Evolutionary conservation across 331 rosid genomes (phyloP).

Genomic region (Spiraea crenata): DNA sequence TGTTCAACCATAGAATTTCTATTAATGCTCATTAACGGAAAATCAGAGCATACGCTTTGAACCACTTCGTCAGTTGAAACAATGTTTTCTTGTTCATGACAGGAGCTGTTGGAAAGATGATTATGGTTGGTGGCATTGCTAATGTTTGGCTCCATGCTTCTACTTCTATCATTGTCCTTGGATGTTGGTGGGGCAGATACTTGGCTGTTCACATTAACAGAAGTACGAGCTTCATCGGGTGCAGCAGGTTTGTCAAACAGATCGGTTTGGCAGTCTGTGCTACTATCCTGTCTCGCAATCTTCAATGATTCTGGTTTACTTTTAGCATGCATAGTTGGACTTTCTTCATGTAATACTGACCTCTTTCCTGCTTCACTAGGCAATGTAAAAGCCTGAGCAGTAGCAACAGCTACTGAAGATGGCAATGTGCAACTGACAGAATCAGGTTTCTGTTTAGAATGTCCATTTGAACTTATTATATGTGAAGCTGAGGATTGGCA

Average conservation of each 20-base stretch:
- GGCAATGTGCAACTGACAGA: constrained; percentile 35
- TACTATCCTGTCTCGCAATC: constrained; percentile 45
- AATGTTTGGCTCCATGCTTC: constrained; percentile 24
- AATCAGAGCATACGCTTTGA: constrained; percentile 46
- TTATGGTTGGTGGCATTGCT: constrained; percentile 29
- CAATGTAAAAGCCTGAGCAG: constrained; percentile 34
- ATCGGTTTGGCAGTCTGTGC: constrained; percentile 35
- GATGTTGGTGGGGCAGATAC: constrained; percentile 36
- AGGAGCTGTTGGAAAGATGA: constrained; percentile 39
- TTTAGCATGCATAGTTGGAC: constrained; percentile 28
- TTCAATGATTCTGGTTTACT: constrained; percentile 42
- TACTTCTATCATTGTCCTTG: constrained; percentile 42
- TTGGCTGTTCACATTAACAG: constrained; percentile 36
- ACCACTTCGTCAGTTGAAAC: constrained; percentile 38
- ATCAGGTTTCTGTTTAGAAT: constrained; percentile 53
- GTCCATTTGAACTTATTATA: constrained; percentile 50
- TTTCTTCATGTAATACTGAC: constrained; percentile 40
- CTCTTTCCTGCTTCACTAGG: constrained; percentile 42
- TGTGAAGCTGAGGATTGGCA: constrained; percentile 43
- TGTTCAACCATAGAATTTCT: constrained; percentile 35
- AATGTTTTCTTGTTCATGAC: constrained; percentile 35
- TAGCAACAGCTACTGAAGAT: constrained; percentile 48
- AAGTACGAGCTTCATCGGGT: constrained; percentile 38
- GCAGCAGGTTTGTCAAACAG: constrained; percentile 34
- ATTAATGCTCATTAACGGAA: constrained; percentile 44